Evolutionary conservation across 2,329 filamentous ascomycete species (phyloP).

Genomic region (Amphichorda felina): DNA sequence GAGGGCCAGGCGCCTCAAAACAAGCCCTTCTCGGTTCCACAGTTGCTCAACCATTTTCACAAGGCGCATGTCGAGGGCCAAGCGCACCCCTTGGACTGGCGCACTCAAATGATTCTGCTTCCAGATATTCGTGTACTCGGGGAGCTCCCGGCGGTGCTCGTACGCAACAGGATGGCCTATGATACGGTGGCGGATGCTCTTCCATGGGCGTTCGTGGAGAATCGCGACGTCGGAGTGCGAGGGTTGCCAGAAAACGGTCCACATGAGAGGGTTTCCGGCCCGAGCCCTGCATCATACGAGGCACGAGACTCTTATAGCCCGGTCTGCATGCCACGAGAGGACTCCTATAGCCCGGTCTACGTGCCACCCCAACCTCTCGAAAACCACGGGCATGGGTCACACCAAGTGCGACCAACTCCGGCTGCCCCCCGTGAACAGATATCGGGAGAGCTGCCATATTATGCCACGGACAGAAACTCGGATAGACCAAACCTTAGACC

Average conservation of each 20-base stretch:
- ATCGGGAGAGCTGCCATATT: too few species aligned
- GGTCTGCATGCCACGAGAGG: too few species aligned
- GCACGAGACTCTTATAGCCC: too few species aligned
- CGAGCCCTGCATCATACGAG: too few species aligned
- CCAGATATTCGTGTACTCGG: conserved; percentile 20
- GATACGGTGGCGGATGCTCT: conserved; percentile 25
- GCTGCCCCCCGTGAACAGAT: too few species aligned
- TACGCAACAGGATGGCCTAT: conserved; percentile 18
- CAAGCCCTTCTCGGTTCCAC: conserved; percentile 41
- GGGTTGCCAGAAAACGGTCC: neutral
- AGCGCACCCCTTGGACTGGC: conserved; percentile 25
- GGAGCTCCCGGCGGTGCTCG: conserved; percentile 14
- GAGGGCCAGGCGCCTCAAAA: conserved; percentile 1
- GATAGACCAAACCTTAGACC: conserved; percentile 12
- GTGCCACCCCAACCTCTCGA: too few species aligned
- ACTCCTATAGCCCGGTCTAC: too few species aligned
- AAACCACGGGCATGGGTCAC: too few species aligned
- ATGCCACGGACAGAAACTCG: neutral
- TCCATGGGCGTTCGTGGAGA: conserved; percentile 16
- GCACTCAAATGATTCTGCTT: conserved; percentile 31
- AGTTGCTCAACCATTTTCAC: conserved; percentile 48
- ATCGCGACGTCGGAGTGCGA: neutral
- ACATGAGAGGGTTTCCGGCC: too few species aligned
- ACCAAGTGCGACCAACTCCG: too few species aligned
- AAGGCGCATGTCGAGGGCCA: conserved; percentile 22